Evolutionary conservation across 2,329 filamentous ascomycete genomes (phyloP).

Genomic region (Colletotrichum sp.): DNA sequence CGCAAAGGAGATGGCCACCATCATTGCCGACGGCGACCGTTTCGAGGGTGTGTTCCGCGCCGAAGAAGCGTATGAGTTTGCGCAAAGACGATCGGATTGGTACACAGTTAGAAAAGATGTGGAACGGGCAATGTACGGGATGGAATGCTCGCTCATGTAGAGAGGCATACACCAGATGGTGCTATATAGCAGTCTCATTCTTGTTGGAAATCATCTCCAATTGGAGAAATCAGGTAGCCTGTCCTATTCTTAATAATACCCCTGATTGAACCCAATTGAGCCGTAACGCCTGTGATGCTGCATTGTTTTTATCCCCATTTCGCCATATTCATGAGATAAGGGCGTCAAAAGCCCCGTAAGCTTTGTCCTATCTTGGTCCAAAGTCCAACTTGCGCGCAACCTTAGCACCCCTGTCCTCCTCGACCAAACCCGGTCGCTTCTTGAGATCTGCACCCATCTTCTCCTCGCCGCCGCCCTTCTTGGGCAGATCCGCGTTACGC

Average conservation of each 20-base stretch:
- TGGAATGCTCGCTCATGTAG: constrained; percentile 87
- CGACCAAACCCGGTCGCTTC: constrained; percentile 73
- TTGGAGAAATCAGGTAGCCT: background rate
- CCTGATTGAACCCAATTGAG: background rate
- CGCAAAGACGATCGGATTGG: constrained; percentile 93
- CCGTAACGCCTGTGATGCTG: constrained; percentile 19
- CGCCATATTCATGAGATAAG: background rate
- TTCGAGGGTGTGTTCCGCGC: constrained; percentile 93
- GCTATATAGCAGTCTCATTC: background rate
- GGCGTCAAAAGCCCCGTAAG: background rate
- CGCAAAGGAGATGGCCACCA: constrained; percentile 91
- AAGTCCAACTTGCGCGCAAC: constrained; percentile 87
- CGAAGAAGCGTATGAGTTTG: constrained; percentile 98
- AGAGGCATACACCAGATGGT: background rate
- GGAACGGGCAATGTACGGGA: constrained; percentile 95
- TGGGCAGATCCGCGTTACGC: constrained; percentile 79
- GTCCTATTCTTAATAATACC: constrained; percentile 2
- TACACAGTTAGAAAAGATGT: constrained; percentile 87
- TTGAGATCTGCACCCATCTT: constrained; percentile 85
- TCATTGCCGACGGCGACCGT: constrained; percentile 89
- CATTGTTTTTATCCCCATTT: background rate
- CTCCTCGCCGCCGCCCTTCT: constrained; percentile 73
- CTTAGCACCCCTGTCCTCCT: constrained; percentile 72
- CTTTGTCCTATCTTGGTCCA: constrained; percentile 46
- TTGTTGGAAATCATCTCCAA: background rate